These are phyloP conservation scores for Eutrema salsugineum DNA, from an alignment of 441 rosid genomes.

Conservation along the genomic window DNA sequence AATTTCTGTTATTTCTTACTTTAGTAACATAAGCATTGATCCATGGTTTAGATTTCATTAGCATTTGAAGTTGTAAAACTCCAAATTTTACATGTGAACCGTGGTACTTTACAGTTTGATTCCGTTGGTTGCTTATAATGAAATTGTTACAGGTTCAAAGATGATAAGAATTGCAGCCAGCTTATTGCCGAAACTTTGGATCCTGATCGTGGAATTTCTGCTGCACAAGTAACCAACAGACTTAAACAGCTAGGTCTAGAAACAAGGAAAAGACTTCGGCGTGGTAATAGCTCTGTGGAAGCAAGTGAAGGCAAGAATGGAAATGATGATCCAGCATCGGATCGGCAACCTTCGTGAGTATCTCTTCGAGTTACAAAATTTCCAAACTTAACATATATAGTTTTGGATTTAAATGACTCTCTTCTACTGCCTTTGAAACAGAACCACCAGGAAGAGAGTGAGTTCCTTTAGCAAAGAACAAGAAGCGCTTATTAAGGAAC, in stretches of 20 bases:
- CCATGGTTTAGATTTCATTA: background rate
- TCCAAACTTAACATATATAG: background rate
- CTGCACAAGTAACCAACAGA: conserved; percentile 86
- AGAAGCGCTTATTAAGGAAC: conserved; percentile 63
- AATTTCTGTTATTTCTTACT: background rate
- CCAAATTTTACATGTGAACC: background rate
- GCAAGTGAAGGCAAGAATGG: conserved; percentile 32
- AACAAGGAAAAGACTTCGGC: conserved; percentile 51
- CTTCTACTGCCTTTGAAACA: conserved; percentile 37
- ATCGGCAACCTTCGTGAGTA: conserved; percentile 59
- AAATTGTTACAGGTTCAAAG: conserved; percentile 62
- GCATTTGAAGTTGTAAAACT: background rate
- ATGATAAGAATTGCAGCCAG: conserved; percentile 49
- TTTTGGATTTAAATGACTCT: conserved; percentile 14
- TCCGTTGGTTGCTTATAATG: conserved; percentile 20
- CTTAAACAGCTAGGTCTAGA: conserved; percentile 84
- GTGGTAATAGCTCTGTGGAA: conserved; percentile 26
- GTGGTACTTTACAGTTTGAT: background rate
- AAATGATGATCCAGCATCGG: conserved; percentile 36
- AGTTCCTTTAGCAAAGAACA: conserved; percentile 72
- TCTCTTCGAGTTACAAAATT: conserved; percentile 1
- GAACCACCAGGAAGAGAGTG: conserved; percentile 71
- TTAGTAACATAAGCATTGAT: background rate
- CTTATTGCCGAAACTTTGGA: conserved; percentile 73
- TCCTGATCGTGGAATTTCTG: conserved; percentile 68